phyloP scores from a whole-genome alignment of 106 monocot genomes.

The Xerophyta viscosa region DNA sequence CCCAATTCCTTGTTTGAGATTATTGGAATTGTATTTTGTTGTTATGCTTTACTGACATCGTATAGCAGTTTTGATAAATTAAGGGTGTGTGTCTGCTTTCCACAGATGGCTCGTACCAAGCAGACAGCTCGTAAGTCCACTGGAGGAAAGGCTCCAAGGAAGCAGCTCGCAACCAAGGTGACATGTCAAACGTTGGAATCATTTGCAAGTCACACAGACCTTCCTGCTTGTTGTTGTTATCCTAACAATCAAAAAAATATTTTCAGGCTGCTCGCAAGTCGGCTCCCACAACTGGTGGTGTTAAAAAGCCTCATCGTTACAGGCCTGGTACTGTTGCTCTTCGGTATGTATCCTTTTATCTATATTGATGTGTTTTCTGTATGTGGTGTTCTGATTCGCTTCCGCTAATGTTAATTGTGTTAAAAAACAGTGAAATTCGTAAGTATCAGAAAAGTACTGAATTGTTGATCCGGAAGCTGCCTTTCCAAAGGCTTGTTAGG shows the following conservation, averaged over 20 bases:
- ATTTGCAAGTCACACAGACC: not conserved
- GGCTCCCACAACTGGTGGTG: slow-evolving; percentile 16
- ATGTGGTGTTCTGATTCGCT: not conserved
- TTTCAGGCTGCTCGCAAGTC: slow-evolving; percentile 25
- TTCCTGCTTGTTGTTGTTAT: not conserved
- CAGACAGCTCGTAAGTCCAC: slow-evolving; percentile 41
- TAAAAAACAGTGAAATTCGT: slow-evolving; percentile 15
- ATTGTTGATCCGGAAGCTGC: slow-evolving; percentile 25
- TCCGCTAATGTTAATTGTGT: not conserved
- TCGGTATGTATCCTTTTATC: slow-evolving; percentile 8
- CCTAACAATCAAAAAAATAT: too few relatives aligned
- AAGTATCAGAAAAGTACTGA: slow-evolving; percentile 33
- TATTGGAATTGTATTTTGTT: too few relatives aligned
- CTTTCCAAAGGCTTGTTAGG: slow-evolving; percentile 26
- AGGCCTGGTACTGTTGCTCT: slow-evolving; percentile 24
- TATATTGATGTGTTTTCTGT: too few relatives aligned
- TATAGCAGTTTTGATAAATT: too few relatives aligned
- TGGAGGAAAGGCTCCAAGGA: slow-evolving; percentile 41
- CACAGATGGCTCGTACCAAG: slow-evolving; percentile 42
- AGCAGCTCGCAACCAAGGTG: slow-evolving; percentile 43
- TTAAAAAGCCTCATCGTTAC: slow-evolving; percentile 23
- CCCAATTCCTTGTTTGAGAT: too few relatives aligned
- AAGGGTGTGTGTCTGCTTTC: not conserved
- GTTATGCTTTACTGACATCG: too few relatives aligned
- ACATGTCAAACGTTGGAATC: not conserved